phyloP scores from a whole-genome alignment of 805 yeast species.

The Nadsonia fulvescens region DNA sequence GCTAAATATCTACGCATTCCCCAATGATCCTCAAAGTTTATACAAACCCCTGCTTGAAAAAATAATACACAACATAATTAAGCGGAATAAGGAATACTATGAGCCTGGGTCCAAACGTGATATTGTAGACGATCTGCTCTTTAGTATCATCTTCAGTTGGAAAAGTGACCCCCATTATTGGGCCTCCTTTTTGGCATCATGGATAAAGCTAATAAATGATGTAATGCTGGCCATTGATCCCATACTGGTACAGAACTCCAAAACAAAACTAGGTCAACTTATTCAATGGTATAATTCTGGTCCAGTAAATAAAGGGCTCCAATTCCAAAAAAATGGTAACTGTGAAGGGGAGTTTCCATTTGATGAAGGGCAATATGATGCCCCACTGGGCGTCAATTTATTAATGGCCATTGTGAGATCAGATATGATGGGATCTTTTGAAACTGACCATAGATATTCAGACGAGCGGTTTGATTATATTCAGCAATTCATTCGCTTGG shows the following conservation, averaged over 20 bases:
- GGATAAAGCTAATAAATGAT: constrained; percentile 8
- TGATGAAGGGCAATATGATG: constrained; percentile 15
- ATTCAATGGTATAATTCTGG: constrained; percentile 8
- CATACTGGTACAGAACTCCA: background rate
- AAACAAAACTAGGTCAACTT: constrained; percentile 5
- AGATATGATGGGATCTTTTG: constrained; percentile 9
- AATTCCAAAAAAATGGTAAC: background rate
- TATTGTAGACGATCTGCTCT: constrained; percentile 1
- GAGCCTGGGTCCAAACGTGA: constrained; percentile 9
- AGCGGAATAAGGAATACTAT: constrained; percentile 10
- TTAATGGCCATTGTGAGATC: constrained; percentile 12
- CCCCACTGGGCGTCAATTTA: constrained; percentile 14
- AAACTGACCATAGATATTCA: constrained; percentile 9
- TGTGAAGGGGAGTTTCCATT: constrained; percentile 12
- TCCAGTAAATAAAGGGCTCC: constrained; percentile 1
- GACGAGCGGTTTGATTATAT: constrained; percentile 13
- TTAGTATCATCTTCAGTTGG: constrained; percentile 9
- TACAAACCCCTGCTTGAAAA: constrained; percentile 3
- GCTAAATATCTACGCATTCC: constrained; percentile 7
- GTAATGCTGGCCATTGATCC: constrained; percentile 7
- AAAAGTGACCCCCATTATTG: constrained; percentile 8
- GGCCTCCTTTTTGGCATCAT: constrained; percentile 8
- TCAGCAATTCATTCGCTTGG: constrained; percentile 12
- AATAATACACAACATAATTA: constrained; percentile 6
- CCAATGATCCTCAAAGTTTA: constrained; percentile 6